phyloP scores from a whole-genome alignment of 1,284 basidiomycete genomes.

The Lignosus rhinocerotis region DNA sequence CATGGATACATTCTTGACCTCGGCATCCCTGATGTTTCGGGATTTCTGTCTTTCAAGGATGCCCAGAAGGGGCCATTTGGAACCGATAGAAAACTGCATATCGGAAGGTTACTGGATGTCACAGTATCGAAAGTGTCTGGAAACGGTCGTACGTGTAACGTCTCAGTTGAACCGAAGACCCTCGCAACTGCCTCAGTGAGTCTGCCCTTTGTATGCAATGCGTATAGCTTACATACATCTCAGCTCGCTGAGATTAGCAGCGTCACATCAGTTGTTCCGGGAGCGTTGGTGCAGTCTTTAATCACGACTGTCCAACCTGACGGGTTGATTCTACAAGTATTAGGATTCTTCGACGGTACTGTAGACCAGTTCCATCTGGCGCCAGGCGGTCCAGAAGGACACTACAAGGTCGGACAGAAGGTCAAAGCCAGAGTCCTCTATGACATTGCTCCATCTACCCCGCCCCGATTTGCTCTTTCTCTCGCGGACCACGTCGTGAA shows the following conservation, averaged over 20 bases:
- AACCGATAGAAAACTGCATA: conserved; percentile 48
- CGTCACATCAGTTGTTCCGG: conserved; percentile 85
- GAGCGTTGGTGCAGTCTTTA: conserved; percentile 81
- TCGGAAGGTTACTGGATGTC: conserved; percentile 70
- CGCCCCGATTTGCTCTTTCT: conserved; percentile 81
- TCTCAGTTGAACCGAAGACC: conserved; percentile 50
- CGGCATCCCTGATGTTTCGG: conserved; percentile 74
- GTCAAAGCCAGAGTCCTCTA: conserved; percentile 89
- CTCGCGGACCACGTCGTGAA: conserved; percentile 73
- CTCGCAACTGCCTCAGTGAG: conserved; percentile 57
- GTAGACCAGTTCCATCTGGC: conserved; percentile 84
- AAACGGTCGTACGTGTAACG: conserved; percentile 71
- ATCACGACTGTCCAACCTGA: conserved; percentile 79
- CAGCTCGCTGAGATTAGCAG: conserved; percentile 77
- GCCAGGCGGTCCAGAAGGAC: conserved; percentile 46
- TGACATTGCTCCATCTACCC: conserved; percentile 67
- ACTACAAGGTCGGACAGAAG: conserved; percentile 83
- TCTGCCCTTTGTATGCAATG: conserved; percentile 1
- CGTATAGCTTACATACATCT: neutral
- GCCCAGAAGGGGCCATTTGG: conserved; percentile 43
- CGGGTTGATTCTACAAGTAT: conserved; percentile 88
- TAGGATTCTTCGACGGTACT: conserved; percentile 94
- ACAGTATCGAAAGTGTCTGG: conserved; percentile 64
- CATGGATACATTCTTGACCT: conserved; percentile 93
- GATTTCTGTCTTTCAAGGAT: conserved; percentile 79